phyloP scores from a whole-genome alignment of 2,329 filamentous ascomycete genomes.

The Ceratocystis eucalypticola region DNA sequence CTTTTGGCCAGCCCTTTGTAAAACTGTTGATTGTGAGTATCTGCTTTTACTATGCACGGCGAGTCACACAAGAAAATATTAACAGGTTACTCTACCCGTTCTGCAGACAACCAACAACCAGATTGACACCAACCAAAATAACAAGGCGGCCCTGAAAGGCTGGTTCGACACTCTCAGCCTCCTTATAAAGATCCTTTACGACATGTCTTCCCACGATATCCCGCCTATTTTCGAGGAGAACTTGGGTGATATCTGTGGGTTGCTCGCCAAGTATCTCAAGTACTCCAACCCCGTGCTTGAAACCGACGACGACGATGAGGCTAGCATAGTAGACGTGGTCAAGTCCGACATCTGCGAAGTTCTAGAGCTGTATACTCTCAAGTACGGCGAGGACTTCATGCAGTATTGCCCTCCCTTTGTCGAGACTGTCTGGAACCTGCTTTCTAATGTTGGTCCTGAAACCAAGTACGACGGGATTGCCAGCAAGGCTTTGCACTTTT shows the following conservation, averaged over 20 bases:
- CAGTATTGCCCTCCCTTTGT: constrained; percentile 71
- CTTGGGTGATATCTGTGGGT: constrained; percentile 56
- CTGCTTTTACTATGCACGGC: background rate
- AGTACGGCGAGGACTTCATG: constrained; percentile 90
- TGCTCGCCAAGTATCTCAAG: constrained; percentile 84
- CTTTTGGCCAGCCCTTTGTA: constrained; percentile 75
- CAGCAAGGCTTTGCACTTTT: constrained; percentile 85
- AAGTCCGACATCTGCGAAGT: constrained; percentile 90
- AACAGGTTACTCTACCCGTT: background rate
- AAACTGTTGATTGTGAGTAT: constrained; percentile 55
- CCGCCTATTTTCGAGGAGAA: constrained; percentile 91
- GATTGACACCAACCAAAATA: constrained; percentile 60
- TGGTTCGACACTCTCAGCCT: constrained; percentile 80
- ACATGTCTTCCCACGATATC: constrained; percentile 93
- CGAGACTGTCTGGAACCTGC: constrained; percentile 75
- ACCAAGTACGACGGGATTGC: constrained; percentile 91
- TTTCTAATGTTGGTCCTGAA: constrained; percentile 74
- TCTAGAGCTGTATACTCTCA: constrained; percentile 79
- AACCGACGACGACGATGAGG: constrained; percentile 80
- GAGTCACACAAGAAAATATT: background rate
- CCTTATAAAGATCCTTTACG: constrained; percentile 83
- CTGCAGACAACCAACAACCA: constrained; percentile 50
- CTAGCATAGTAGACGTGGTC: constrained; percentile 69
- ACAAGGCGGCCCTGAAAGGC: constrained; percentile 59
- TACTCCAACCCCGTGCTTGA: constrained; percentile 75